Base-by-base conservation (phyloP, 441 rosid species). In the Populus hybrid region DNA sequence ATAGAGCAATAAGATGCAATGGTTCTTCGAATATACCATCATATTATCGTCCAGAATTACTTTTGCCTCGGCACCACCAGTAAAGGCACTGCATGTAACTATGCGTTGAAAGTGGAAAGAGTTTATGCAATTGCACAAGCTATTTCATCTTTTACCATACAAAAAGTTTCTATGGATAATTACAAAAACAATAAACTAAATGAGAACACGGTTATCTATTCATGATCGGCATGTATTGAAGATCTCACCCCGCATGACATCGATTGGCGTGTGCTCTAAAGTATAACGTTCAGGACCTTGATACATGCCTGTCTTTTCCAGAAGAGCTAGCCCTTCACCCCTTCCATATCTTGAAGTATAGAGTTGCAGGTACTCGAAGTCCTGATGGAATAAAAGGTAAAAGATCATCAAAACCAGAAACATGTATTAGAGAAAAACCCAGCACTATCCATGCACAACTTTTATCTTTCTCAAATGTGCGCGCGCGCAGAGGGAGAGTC, bases 271-370 rank as follows among this genome's bases (percentile, higher is more conserved):
- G 86, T 95, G 97, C 71, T 95, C 98, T 21, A 42, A 73, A 16
- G 98, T 87, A 89, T 95, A 91, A 19, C 97, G 94, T 85, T 95
- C 98, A 0, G 99, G 99, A 35, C 98, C 97, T 66, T 84, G 74
- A 81, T 95, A 90, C 75, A 91, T 83, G 26, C 97, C 97, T 6
- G 97, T 92, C 91, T 83, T 94, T 89, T 94, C 98, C 84, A 94
- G 77, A 18, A 95, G 86, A 10, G 91, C 87, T 76, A 88, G 84
- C 69, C 90, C 97, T 84, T 89, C 97, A 21, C 89, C 93, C 77
- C 93, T 86, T 35, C 98, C 97, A 72, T 83, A 91, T 82, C 89
- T 92, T 40, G 97, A 91, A 73, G 88, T 79, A 73, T 88, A 95
- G 73, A 92, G 91, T 87, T 87, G 90, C 83, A 94, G 85, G 86